These are phyloP conservation scores for Spinacia oleracea DNA, from an alignment of 179 eudicot genomes.

Conservation along the genomic window DNA sequence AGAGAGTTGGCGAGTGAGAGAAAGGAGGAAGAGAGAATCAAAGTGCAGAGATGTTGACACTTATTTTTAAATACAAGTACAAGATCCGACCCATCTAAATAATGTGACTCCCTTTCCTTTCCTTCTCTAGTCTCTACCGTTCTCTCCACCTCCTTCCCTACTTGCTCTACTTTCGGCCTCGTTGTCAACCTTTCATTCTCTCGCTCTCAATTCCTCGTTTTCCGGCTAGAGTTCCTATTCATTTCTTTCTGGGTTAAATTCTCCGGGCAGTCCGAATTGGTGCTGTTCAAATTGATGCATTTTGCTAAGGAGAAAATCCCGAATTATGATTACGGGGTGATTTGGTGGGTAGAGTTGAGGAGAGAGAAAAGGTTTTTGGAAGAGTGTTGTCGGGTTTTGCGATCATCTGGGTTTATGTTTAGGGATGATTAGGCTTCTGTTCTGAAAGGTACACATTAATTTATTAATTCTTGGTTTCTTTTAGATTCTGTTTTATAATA, in stretches of 20 bases:
- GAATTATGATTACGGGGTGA: neutral
- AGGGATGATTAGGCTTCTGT: conserved; percentile 39
- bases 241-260: neutral
- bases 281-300: conserved; percentile 12
- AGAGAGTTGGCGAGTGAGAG: no score
- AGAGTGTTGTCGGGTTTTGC: conserved; percentile 41
- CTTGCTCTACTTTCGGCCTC: conserved; percentile 24
- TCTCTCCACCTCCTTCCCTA: conserved; percentile 29
- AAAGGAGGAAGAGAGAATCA: conserved; percentile 24
- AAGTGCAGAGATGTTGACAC: conserved; percentile 44
- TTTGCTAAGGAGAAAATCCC: conserved; percentile 30
- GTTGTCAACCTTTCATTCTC: conserved; percentile 28
- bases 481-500: no score
- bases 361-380: conserved; percentile 29
- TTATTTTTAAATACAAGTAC: conserved; percentile 31
- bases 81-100: conserved; percentile 57
- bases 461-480: no score
- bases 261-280: neutral
- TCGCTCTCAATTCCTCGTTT: conserved; percentile 32
- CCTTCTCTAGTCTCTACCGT: conserved; percentile 31
- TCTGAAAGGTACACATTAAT: conserved; percentile 30
- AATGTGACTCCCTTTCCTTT: conserved; percentile 35
- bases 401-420: conserved; percentile 45
- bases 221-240: conserved; percentile 25
- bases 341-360: neutral